A percentile compares a stretch with the other conserved stretches of the same genome.
Conservation (phyloP, 306 rosid species). For the Crataegus laevigata region DNA sequence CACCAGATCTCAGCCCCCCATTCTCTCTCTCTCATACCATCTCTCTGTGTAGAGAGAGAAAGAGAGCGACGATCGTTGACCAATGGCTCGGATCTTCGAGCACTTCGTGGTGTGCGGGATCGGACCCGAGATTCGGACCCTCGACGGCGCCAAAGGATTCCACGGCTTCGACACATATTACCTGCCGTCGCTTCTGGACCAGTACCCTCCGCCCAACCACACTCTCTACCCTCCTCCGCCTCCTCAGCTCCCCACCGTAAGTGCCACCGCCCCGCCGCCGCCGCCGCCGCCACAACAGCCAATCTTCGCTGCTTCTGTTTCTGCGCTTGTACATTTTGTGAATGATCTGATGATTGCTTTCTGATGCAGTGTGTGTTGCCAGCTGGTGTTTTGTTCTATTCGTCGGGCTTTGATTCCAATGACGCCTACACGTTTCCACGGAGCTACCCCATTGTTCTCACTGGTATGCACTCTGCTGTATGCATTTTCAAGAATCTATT, state of each 20-base stretch:
- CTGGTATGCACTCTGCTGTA: slow-evolving; percentile 38
- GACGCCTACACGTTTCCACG: slow-evolving; percentile 66
- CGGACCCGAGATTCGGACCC: slow-evolving; percentile 90
- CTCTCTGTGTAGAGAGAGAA: background rate
- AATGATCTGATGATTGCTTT: background rate
- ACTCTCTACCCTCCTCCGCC: slow-evolving; percentile 91
- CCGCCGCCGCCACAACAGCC: background rate
- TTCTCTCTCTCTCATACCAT: background rate
- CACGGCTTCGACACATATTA: slow-evolving; percentile 60
- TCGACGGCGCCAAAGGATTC: slow-evolving; percentile 79
- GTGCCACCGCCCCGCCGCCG: slow-evolving; percentile 1
- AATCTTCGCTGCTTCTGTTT: background rate
- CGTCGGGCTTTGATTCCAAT: slow-evolving; percentile 62
- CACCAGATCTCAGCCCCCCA: background rate
- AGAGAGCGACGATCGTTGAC: slow-evolving; percentile 30
- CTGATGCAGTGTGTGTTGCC: slow-evolving; percentile 86
- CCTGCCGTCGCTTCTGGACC: slow-evolving; percentile 75
- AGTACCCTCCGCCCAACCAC: slow-evolving; percentile 68
- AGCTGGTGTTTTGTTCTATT: slow-evolving; percentile 72
- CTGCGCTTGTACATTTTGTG: background rate
- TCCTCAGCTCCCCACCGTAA: slow-evolving; percentile 91
- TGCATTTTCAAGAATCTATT: background rate
- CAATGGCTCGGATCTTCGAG: slow-evolving; percentile 93
- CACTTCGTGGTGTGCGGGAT: slow-evolving; percentile 93
- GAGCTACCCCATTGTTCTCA: slow-evolving; percentile 90